Percentiles rank a stretch among this genome's conserved stretches.
Conservation (phyloP, 345 rosid genomes). For the Eucalyptus guilfoylei region DNA sequence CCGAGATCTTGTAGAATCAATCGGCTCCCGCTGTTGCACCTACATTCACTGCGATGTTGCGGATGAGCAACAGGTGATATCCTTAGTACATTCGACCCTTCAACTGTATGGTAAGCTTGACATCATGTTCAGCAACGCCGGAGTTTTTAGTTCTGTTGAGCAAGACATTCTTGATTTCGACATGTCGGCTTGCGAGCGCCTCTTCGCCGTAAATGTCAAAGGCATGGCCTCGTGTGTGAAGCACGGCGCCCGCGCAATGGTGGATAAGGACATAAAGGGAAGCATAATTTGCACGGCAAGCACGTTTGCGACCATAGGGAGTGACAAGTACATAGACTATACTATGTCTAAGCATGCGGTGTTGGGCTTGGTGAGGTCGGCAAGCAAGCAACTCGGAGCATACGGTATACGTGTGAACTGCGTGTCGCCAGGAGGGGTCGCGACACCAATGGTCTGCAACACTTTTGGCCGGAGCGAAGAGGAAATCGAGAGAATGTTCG, state of each 20-base stretch:
- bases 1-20: not conserved
- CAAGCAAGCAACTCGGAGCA: slow-evolving; percentile 22
- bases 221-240: not conserved
- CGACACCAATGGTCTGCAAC: slow-evolving; percentile 1
- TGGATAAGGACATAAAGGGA: slow-evolving; percentile 4
- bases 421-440: slow-evolving; percentile 16
- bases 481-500: slow-evolving; percentile 5
- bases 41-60: slow-evolving; percentile 16
- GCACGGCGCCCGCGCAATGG: slow-evolving; percentile 24
- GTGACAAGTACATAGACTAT: not conserved
- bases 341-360: slow-evolving; percentile 30
- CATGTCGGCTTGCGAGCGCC: not conserved
- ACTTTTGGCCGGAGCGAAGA: not conserved
- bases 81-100: not conserved
- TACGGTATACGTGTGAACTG: slow-evolving; percentile 29
- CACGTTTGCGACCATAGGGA: not conserved
- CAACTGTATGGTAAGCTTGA: slow-evolving; percentile 1
- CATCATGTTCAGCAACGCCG: slow-evolving; percentile 32
- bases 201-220: slow-evolving; percentile 4
- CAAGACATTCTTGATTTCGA: slow-evolving; percentile 8
- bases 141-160: not conserved
- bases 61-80: slow-evolving; percentile 3
- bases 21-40: not conserved
- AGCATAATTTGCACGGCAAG: slow-evolving; percentile 32
- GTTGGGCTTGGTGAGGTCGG: slow-evolving; percentile 16